phyloP scores from a whole-genome alignment of 148 eudicot species.

The Suaeda aralocaspica region DNA sequence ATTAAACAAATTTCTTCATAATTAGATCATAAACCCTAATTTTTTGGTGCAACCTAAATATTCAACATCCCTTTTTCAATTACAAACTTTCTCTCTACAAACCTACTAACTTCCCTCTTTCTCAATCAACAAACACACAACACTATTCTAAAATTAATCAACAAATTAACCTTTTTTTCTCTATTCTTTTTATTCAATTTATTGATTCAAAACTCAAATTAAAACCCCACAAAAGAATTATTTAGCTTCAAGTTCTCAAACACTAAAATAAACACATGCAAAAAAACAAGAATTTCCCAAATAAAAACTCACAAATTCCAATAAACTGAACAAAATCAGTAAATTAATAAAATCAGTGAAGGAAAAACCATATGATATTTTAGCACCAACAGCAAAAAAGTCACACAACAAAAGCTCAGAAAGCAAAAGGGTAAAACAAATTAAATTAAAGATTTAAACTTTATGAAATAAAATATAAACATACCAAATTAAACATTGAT shows the following conservation, averaged over 20 bases:
- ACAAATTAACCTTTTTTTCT: no score
- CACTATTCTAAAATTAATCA: no score
- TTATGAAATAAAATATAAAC: not conserved
- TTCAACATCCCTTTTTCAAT: not conserved
- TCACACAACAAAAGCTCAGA: not conserved
- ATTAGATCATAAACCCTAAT: not conserved
- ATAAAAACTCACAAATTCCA: not conserved
- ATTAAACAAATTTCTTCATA: not conserved
- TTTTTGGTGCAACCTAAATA: not conserved
- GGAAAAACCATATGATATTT: constrained; percentile 7
- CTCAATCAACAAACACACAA: no score
- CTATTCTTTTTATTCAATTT: no score
- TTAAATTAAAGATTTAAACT: not conserved
- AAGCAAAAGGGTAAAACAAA: no score
- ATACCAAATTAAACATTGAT: constrained; percentile 15
- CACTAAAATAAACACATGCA: not conserved
- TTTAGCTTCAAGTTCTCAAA: not conserved
- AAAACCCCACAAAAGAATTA: not conserved
- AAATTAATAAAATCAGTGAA: not conserved
- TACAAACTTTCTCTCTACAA: no score
- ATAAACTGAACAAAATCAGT: not conserved
- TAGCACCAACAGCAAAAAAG: not conserved
- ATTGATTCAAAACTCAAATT: not conserved
- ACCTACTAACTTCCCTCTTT: no score
- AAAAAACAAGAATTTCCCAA: not conserved